phyloP scores from a whole-genome alignment of 2,329 filamentous ascomycete genomes.

The Hortaea werneckii region DNA sequence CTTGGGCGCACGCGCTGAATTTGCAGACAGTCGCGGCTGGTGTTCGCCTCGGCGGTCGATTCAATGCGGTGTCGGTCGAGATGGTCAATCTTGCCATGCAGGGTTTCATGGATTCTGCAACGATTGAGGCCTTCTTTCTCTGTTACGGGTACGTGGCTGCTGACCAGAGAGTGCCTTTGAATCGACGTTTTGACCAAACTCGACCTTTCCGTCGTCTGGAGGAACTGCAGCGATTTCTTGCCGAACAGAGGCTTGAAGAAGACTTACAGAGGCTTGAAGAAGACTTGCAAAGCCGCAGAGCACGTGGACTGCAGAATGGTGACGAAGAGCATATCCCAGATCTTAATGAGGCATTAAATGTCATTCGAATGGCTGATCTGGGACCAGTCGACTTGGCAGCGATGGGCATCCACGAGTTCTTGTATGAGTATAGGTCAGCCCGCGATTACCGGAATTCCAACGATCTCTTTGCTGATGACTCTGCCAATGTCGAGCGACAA shows the following conservation, averaged over 20 bases:
- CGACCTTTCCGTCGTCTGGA: not conserved
- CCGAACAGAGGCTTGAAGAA: not conserved
- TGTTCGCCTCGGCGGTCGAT: not conserved
- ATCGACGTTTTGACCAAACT: conserved; percentile 5
- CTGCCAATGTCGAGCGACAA: no score
- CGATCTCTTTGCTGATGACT: not conserved
- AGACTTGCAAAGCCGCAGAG: not conserved
- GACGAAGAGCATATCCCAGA: not conserved
- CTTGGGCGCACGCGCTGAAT: conserved; percentile 7
- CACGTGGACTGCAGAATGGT: not conserved
- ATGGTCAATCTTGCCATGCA: conserved; percentile 6
- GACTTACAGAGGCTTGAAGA: not conserved
- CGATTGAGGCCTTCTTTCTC: conserved; percentile 7
- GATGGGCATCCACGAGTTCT: not conserved
- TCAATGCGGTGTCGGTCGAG: not conserved
- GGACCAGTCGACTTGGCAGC: not conserved
- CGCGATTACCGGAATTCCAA: not conserved
- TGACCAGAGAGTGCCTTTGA: not conserved
- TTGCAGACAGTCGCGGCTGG: conserved; percentile 1
- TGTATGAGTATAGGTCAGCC: not conserved
- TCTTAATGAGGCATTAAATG: not conserved
- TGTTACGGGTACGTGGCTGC: conserved; percentile 5
- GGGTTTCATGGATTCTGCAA: conserved; percentile 4
- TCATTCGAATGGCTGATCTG: not conserved
- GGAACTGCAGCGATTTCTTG: not conserved